phyloP scores from a whole-genome alignment of 179 eudicot genomes.

The Gypsophila paniculata region DNA sequence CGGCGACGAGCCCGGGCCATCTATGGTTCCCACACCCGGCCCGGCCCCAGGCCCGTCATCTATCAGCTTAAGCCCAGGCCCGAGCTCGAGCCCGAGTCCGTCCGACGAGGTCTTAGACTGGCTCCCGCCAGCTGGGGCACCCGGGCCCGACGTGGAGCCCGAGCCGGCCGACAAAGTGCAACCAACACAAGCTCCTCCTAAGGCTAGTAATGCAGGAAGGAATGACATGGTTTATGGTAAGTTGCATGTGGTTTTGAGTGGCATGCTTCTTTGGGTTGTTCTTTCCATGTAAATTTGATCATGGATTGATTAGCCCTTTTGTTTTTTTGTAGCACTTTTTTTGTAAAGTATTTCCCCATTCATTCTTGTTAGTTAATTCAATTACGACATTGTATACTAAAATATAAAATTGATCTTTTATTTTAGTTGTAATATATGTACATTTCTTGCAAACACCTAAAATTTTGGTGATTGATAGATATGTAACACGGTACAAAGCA shows the following conservation, averaged over 20 bases:
- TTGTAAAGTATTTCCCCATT: background rate
- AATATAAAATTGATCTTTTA: too few relatives aligned
- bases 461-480: too few relatives aligned
- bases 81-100: background rate
- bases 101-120: background rate
- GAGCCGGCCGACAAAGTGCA: conserved; percentile 26
- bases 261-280: conserved; percentile 20
- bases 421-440: too few relatives aligned
- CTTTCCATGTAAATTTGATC: conserved; percentile 17
- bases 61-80: background rate
- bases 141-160: background rate
- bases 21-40: conserved; percentile 14
- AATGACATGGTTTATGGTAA: conserved; percentile 1
- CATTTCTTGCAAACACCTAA: too few relatives aligned
- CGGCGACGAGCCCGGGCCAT: conserved; percentile 27
- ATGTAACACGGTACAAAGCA: too few relatives aligned
- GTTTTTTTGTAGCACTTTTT: background rate
- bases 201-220: conserved; percentile 11
- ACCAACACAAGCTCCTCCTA: conserved; percentile 16
- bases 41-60: conserved; percentile 15
- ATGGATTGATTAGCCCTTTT: background rate
- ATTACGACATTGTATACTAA: too few relatives aligned
- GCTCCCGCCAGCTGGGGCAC: too few relatives aligned
- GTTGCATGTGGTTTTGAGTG: conserved; percentile 19
- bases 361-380: too few relatives aligned